Conservation (phyloP, 345 rosid species). For the Salix udensis region DNA sequence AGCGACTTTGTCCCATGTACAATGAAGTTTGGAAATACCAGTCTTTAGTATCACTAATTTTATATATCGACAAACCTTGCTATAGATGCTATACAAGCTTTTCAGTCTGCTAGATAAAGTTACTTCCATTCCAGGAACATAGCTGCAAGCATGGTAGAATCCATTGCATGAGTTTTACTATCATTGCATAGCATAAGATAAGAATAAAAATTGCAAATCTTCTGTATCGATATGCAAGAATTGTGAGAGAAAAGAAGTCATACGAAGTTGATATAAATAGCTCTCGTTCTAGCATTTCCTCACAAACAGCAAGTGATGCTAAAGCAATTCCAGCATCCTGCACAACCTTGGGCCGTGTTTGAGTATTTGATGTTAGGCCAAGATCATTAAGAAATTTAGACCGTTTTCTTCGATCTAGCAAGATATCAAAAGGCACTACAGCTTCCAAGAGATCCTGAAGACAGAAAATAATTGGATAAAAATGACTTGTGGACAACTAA, state of each 20-base stretch:
- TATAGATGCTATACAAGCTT: conserved; percentile 61
- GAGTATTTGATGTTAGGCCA: conserved; percentile 33
- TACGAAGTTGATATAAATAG: conserved; percentile 65
- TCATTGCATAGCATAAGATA: background rate
- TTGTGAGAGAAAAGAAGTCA: conserved; percentile 21
- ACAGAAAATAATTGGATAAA: background rate
- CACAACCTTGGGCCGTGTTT: conserved; percentile 49
- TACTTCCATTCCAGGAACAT: conserved; percentile 79
- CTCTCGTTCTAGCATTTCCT: conserved; percentile 65
- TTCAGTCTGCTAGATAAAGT: conserved; percentile 62
- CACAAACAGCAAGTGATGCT: conserved; percentile 59
- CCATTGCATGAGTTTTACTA: too few species aligned
- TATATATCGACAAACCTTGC: conserved; percentile 39
- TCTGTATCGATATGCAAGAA: conserved; percentile 10
- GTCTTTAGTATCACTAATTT: background rate
- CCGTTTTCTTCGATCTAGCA: conserved; percentile 55
- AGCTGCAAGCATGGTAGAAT: conserved; percentile 39
- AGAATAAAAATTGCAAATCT: background rate
- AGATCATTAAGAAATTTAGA: conserved; percentile 43
- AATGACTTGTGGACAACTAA: too few species aligned
- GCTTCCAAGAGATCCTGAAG: conserved; percentile 73
- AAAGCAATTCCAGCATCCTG: conserved; percentile 63
- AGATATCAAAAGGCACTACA: conserved; percentile 63
- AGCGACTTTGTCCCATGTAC: background rate
- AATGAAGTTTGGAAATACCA: too few species aligned